Percentiles rank a stretch among this genome's conserved stretches.
phyloP scores from a whole-genome alignment of 2,329 filamentous ascomycete species.

The Aspergillus tanneri region DNA sequence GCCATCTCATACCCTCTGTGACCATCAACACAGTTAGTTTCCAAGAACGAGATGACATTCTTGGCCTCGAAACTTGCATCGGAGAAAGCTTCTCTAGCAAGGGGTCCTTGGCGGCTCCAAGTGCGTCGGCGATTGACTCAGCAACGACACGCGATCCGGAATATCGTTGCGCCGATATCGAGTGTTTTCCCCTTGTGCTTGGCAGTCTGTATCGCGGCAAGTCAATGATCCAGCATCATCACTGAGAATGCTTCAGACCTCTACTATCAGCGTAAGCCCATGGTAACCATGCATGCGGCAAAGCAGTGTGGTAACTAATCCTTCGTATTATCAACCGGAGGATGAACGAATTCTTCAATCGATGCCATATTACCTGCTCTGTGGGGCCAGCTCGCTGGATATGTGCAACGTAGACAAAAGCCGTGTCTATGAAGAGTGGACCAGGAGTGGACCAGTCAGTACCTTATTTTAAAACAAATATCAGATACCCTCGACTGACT shows the following conservation, averaged over 20 bases:
- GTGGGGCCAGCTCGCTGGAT: not conserved
- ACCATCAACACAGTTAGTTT: not conserved
- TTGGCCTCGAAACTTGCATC: not conserved
- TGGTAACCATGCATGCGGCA: not conserved
- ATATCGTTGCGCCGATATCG: not conserved
- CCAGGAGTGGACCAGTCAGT: conserved; percentile 33
- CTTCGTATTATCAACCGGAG: too few species aligned
- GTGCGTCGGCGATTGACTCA: not conserved
- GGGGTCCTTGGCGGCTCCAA: too few species aligned
- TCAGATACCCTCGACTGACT: conserved; percentile 6
- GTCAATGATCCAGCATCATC: too few species aligned
- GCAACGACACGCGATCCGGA: not conserved
- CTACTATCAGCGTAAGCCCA: not conserved
- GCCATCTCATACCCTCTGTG: too few species aligned
- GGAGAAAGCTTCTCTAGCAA: not conserved
- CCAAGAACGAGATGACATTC: not conserved
- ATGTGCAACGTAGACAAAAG: conserved; percentile 21
- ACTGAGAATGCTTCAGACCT: not conserved
- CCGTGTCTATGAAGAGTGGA: conserved; percentile 32
- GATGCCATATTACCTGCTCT: not conserved
- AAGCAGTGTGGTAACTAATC: not conserved
- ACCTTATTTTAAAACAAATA: too few species aligned
- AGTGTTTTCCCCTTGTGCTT: not conserved
- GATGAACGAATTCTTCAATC: too few species aligned
- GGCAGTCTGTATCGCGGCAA: too few species aligned